Evolutionary conservation across 2,329 filamentous ascomycete species (phyloP), one percentile per base, ranked within the genome.

Genomic region (Volutella citrinella): DNA sequence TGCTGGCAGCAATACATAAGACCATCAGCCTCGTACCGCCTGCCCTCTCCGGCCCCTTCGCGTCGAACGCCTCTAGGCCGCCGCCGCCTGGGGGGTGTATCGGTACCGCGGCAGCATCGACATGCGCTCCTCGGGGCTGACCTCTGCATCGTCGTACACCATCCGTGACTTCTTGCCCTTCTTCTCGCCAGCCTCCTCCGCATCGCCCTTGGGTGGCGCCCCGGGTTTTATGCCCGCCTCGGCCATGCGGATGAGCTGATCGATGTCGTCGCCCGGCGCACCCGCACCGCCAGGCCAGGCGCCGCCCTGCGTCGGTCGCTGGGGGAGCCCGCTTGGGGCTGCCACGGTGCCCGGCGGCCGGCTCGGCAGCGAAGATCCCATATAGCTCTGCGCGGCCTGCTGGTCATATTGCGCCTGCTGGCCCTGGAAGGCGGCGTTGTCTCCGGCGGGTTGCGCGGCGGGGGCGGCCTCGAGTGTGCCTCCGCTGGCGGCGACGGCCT

Each of bases 41-140:
- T n/a, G n/a, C n/a, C n/a, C n/a, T n/a, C n/a, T n/a, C n/a, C n/a
- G n/a, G n/a, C n/a, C n/a, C n/a, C n/a, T n/a, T n/a, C n/a, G n/a
- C n/a, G n/a, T n/a, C n/a, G n/a, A n/a, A n/a, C n/a, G n/a, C n/a
- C n/a, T n/a, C n/a, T n/a, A n/a, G n/a, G 12, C 35, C 19, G 43
- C 52, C 11, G 36, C 53, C 18, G 52, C 47, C 24, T 51, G 46
- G 6, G 57, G 49, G 20, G 43, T 46, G 36, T 78, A 84, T 51
- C 82, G 80, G 68, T 94, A 95, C 62, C 80, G 82, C 42, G 84
- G 72, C 66, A 93, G 68, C 56, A 69, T 66, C 18, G 87, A 84
- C 86, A 95, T 89, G 65, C 82, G 87, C 72, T 95, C 90, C 67
- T 96, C 90, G 3, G 88, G 86, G 53, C 86, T 93, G 54, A 81